Percentiles rank a stretch among this genome's conserved stretches.
Evolutionary conservation across 805 yeast species (phyloP).

Genomic region (Suhomyces xylopsoci): DNA sequence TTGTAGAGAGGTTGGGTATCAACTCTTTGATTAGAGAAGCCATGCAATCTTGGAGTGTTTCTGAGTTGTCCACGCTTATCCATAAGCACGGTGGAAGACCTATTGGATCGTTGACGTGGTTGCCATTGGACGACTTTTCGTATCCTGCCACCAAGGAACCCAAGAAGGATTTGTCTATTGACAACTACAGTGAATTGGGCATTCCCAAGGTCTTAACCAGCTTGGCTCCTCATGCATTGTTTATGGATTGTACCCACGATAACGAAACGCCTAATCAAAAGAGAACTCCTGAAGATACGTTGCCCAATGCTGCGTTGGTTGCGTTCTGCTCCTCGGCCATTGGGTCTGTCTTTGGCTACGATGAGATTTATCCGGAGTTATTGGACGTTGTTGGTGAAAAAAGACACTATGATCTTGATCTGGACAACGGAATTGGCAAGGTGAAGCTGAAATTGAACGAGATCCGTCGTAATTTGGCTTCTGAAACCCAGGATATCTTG

Average conservation of each 20-base stretch:
- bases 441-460: slow-evolving; percentile 61
- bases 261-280: slow-evolving; percentile 86
- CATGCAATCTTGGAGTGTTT: slow-evolving; percentile 92
- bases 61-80: slow-evolving; percentile 78
- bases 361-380: slow-evolving; percentile 82
- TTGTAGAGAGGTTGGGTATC: slow-evolving; percentile 87
- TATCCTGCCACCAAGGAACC: slow-evolving; percentile 56
- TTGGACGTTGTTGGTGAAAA: slow-evolving; percentile 78
- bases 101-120: slow-evolving; percentile 83
- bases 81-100: slow-evolving; percentile 95
- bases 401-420: slow-evolving; percentile 55
- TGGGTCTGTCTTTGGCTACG: slow-evolving; percentile 92
- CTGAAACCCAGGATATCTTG: slow-evolving; percentile 51
- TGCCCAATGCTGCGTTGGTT: slow-evolving; percentile 92
- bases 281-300: slow-evolving; percentile 89
- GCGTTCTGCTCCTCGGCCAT: slow-evolving; percentile 90
- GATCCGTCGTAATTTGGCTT: slow-evolving; percentile 57
- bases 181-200: slow-evolving; percentile 52
- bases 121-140: slow-evolving; percentile 72
- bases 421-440: slow-evolving; percentile 63
- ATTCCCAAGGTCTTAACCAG: slow-evolving; percentile 64
- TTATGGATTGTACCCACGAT: slow-evolving; percentile 98
- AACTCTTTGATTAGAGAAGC: slow-evolving; percentile 92
- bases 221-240: slow-evolving; percentile 85
- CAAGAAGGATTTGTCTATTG: slow-evolving; percentile 7